A percentile compares a stretch with the other conserved stretches of the same genome.
These are phyloP conservation scores for Arthroderma sp. DNA, from an alignment of 2,329 filamentous ascomycete genomes.

Conservation along the genomic window DNA sequence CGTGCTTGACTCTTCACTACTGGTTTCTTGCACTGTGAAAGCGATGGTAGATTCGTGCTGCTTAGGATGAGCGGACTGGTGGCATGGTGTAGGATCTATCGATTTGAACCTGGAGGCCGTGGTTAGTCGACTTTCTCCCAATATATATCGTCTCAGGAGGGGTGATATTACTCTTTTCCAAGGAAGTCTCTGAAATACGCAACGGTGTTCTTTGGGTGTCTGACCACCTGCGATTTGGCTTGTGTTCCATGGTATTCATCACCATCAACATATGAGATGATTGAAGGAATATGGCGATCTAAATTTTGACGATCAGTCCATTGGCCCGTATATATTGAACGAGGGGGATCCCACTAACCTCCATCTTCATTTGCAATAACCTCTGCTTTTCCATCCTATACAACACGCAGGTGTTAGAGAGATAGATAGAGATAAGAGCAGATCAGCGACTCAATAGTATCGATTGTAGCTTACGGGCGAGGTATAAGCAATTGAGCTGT, in stretches of 20 bases:
- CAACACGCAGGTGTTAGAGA: background rate
- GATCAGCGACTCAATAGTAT: background rate
- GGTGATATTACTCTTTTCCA: constrained; percentile 62
- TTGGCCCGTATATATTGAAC: background rate
- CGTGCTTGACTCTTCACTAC: constrained; percentile 51
- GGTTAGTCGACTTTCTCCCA: background rate
- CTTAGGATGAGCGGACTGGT: constrained; percentile 81
- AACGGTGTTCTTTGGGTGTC: constrained; percentile 86
- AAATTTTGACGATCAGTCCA: background rate
- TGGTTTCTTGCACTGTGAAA: constrained; percentile 73
- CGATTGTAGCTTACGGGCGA: constrained; percentile 40
- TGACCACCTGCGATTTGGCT: constrained; percentile 84
- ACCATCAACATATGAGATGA: constrained; percentile 86
- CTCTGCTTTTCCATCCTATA: constrained; percentile 77
- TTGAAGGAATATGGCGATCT: constrained; percentile 95
- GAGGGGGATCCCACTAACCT: constrained; percentile 44
- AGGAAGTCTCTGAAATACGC: constrained; percentile 94
- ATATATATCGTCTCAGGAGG: background rate
- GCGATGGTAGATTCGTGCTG: constrained; percentile 59
- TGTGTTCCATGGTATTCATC: constrained; percentile 96
- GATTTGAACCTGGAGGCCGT: constrained; percentile 58
- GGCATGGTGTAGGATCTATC: constrained; percentile 90
- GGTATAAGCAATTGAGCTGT: constrained; percentile 92
- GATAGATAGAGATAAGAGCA: background rate
- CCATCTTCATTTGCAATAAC: constrained; percentile 99